Conservation (phyloP, 2,329 filamentous ascomycete species). For the Chaetothyriales sp. region DNA sequence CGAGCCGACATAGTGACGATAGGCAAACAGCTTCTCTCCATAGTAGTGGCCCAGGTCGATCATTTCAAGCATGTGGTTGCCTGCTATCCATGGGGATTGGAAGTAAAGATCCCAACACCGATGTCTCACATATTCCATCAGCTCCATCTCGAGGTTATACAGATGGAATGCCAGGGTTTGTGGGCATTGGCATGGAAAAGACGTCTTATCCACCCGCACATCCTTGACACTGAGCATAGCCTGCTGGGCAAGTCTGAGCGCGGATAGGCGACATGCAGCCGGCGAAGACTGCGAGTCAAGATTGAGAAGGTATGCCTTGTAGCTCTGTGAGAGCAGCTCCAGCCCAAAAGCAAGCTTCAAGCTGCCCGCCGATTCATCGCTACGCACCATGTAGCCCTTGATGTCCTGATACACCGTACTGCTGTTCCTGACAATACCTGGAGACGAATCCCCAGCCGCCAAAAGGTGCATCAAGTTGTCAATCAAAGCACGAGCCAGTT, state of each 20-base stretch:
- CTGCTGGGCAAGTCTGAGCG: slow-evolving; percentile 18
- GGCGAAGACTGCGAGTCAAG: slow-evolving; percentile 1
- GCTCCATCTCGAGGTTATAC: slow-evolving; percentile 14
- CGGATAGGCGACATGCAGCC: slow-evolving; percentile 14
- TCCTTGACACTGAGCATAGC: slow-evolving; percentile 10
- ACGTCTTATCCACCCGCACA: slow-evolving; percentile 14
- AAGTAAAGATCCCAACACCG: slow-evolving; percentile 19
- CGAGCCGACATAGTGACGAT: slow-evolving; percentile 18
- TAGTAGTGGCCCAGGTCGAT: slow-evolving; percentile 18
- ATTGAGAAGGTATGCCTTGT: slow-evolving; percentile 12
- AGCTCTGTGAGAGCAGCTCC: slow-evolving; percentile 14
- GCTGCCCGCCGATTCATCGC: slow-evolving; percentile 5
- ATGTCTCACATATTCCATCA: slow-evolving; percentile 13
- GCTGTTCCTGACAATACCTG: slow-evolving; percentile 9
- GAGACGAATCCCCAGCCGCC: slow-evolving; percentile 1
- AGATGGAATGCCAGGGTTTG: slow-evolving; percentile 19
- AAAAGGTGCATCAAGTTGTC: slow-evolving; percentile 16
- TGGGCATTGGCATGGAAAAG: slow-evolving; percentile 19
- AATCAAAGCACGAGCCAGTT: slow-evolving; percentile 9
- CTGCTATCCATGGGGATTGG: slow-evolving; percentile 19
- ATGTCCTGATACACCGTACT: slow-evolving; percentile 14
- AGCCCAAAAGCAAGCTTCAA: slow-evolving; percentile 15
- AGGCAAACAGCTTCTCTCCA: slow-evolving; percentile 18
- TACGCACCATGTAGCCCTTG: slow-evolving; percentile 10
- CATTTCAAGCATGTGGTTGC: slow-evolving; percentile 19